Evolutionary conservation across 2,329 filamentous ascomycete genomes (phyloP), one percentile per base, ranked within the genome.

Genomic region (Neobulgaria alba): DNA sequence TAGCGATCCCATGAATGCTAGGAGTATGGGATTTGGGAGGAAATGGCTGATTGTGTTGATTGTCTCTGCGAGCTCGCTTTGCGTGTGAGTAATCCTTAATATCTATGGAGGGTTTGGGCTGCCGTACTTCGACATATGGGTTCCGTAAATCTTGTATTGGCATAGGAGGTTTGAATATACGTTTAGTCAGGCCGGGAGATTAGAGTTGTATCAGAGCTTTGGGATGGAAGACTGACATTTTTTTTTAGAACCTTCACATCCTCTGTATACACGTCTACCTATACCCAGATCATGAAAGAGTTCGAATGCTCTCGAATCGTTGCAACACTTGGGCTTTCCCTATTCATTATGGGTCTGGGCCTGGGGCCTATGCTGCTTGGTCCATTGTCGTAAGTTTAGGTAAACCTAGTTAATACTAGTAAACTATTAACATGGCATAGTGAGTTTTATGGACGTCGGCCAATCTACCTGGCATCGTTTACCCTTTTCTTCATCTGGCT

Each of bases 181-280:
- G n/a, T n/a, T n/a, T n/a, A n/a, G n/a, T n/a, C n/a, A n/a, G n/a
- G n/a, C n/a, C n/a, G n/a, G n/a, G n/a, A n/a, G n/a, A n/a, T n/a
- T n/a, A n/a, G n/a, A n/a, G n/a, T n/a, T n/a, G n/a, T n/a, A n/a
- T n/a, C n/a, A n/a, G n/a, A n/a, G n/a, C n/a, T n/a, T 26, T 26
- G 12, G 23, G 23, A 26, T 7, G 23, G 23, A 29, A 9, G 19
- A 18, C 12, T 26, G 15, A 32, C 4, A 20, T 19, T 16, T 3
- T 12, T 33, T 21, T 3, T n/a, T 36, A 88, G 83, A 39, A 94
- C 88, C 7, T 87, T 82, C 58, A 77, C 85, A 1, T 89, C 83
- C 35, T 92, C 87, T n/a, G 78, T 94, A 53, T 95, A 95, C 62
- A 90, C 87, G 0, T 77, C 77, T 10, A 92, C 85, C 0, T 95